phyloP scores from a whole-genome alignment of 1,284 basidiomycete species.

The Ustilago tritici region DNA sequence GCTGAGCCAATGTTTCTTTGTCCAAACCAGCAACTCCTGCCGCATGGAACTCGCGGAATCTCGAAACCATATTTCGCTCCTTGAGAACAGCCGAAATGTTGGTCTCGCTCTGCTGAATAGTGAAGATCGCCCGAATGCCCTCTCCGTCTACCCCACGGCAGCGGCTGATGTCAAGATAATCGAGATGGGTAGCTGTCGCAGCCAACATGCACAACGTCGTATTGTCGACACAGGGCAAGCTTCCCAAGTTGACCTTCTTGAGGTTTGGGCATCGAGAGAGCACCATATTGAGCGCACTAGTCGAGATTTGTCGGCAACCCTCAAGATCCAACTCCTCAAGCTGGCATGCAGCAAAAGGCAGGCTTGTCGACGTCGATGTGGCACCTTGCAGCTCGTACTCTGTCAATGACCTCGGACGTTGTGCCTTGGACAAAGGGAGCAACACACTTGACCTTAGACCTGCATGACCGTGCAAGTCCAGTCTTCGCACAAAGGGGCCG shows the following conservation, averaged over 20 bases:
- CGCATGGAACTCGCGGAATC: slow-evolving; percentile 72
- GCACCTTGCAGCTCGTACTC: slow-evolving; percentile 1
- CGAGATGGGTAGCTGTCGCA: slow-evolving; percentile 74
- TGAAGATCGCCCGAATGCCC: slow-evolving; percentile 71
- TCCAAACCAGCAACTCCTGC: slow-evolving; percentile 77
- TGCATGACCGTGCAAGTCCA: slow-evolving; percentile 79
- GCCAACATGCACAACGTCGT: slow-evolving; percentile 79
- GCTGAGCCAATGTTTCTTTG: slow-evolving; percentile 74
- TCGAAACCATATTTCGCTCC: slow-evolving; percentile 34
- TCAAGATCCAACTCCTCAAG: slow-evolving; percentile 77
- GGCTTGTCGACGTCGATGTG: slow-evolving; percentile 11
- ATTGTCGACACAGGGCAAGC: slow-evolving; percentile 78
- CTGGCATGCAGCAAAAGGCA: slow-evolving; percentile 27
- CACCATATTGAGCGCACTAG: slow-evolving; percentile 78
- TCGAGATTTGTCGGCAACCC: slow-evolving; percentile 79
- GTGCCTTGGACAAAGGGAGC: slow-evolving; percentile 34
- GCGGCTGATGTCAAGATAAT: slow-evolving; percentile 79
- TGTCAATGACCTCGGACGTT: slow-evolving; percentile 19
- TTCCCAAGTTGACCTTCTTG: slow-evolving; percentile 76
- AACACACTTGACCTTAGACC: slow-evolving; percentile 70
- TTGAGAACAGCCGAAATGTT: slow-evolving; percentile 19
- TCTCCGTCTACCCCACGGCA: slow-evolving; percentile 79
- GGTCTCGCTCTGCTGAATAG: slow-evolving; percentile 26
- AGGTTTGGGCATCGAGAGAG: slow-evolving; percentile 79
- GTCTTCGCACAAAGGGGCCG: slow-evolving; percentile 77